Evolutionary conservation across 2,329 filamentous ascomycete genomes (phyloP).

Genomic region (Monilinia laxa): DNA sequence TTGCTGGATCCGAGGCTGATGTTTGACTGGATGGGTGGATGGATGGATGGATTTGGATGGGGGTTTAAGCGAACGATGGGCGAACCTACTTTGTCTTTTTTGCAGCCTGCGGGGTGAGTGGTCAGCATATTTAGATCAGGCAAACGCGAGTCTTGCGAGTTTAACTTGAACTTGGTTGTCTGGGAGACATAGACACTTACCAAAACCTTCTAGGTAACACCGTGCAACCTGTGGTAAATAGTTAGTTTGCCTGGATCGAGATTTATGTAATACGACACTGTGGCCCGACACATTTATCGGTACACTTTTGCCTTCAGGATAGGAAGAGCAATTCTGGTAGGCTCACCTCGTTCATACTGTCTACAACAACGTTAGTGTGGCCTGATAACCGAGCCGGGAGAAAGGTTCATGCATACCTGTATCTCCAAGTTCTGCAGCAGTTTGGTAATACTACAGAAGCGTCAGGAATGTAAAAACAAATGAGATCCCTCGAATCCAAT

Average conservation of each 20-base stretch:
- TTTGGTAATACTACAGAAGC: conserved; percentile 82
- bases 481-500: conserved; percentile 34
- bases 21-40: conserved; percentile 19
- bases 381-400: conserved; percentile 25
- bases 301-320: conserved; percentile 8
- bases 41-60: background rate
- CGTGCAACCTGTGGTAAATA: conserved; percentile 54
- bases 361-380: conserved; percentile 46
- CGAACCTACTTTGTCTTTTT: conserved; percentile 91
- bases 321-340: conserved; percentile 10
- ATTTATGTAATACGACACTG: conserved; percentile 17
- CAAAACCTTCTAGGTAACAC: conserved; percentile 97
- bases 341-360: conserved; percentile 89
- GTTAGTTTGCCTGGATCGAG: conserved; percentile 22
- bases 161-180: conserved; percentile 11
- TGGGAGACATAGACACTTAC: conserved; percentile 41
- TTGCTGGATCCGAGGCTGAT: conserved; percentile 17
- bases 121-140: conserved; percentile 20
- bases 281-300: conserved; percentile 10
- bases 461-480: conserved; percentile 30
- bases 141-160: conserved; percentile 17
- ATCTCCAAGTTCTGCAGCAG: conserved; percentile 92
- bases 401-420: conserved; percentile 53
- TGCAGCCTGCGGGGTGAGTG: conserved; percentile 51
- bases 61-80: conserved; percentile 14